Conservation (phyloP, 176 grass and related monocot genomes). For the Musa acuminata region DNA sequence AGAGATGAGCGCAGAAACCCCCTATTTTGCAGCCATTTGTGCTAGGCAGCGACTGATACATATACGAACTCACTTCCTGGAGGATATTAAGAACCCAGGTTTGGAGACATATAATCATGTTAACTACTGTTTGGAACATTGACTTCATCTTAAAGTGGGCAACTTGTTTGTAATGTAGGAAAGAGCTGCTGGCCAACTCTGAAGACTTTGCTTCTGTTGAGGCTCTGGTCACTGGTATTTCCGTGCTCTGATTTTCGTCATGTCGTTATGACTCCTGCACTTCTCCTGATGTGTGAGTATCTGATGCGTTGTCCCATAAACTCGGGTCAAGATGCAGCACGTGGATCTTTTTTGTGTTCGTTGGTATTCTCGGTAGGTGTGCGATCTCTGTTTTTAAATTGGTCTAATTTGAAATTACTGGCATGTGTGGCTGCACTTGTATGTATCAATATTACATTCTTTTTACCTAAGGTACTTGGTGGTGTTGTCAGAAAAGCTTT, state of each 20-base stretch:
- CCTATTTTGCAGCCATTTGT: conserved; percentile 96
- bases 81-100: conserved; percentile 84
- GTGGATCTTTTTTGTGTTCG: conserved; percentile 91
- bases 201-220: conserved; percentile 80
- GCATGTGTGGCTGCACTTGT: not conserved
- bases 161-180: conserved; percentile 32
- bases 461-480: not conserved
- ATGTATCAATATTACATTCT: not conserved
- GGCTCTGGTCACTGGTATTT: conserved; percentile 89
- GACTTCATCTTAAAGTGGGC: conserved; percentile 5
- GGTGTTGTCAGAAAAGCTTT: not conserved
- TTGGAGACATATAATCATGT: conserved; percentile 14
- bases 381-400: not conserved
- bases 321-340: conserved; percentile 57
- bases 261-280: conserved; percentile 72
- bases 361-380: conserved; percentile 63
- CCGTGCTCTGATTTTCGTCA: conserved; percentile 84
- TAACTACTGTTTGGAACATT: conserved; percentile 8
- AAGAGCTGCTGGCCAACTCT: conserved; percentile 81
- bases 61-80: conserved; percentile 48
- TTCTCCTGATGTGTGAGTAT: conserved; percentile 81
- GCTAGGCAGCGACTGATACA: conserved; percentile 68
- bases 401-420: conserved; percentile 7
- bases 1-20: conserved; percentile 89
- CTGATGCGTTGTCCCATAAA: conserved; percentile 86